A percentile compares a stretch with the other conserved stretches of the same genome.
These are phyloP conservation scores for Serendipita sp. DNA, from an alignment of 768 basidiomycete species.

Conservation along the genomic window DNA sequence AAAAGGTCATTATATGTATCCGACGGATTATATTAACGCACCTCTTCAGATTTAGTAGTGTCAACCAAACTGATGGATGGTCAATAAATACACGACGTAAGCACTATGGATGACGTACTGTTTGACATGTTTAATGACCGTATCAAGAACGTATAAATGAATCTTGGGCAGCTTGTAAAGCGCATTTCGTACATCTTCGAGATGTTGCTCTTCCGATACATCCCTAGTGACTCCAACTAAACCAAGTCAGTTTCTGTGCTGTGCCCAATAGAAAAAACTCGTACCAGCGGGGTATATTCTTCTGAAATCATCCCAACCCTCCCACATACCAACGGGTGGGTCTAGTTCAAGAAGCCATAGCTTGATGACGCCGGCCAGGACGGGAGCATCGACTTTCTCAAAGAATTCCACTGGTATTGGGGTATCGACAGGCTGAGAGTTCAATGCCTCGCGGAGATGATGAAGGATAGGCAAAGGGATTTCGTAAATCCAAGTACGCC, in stretches of 20 bases:
- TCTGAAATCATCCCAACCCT: constrained; percentile 83
- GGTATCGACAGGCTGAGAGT: constrained; percentile 40
- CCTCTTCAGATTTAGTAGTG: constrained; percentile 27
- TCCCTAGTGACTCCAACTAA: constrained; percentile 26
- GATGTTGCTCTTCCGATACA: constrained; percentile 37
- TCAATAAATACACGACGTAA: not conserved
- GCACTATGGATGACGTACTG: constrained; percentile 27
- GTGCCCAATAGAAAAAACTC: constrained; percentile 9
- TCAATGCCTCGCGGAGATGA: constrained; percentile 69
- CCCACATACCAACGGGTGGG: constrained; percentile 69
- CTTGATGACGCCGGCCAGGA: constrained; percentile 72
- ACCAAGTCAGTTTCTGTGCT: not conserved
- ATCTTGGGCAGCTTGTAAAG: constrained; percentile 60
- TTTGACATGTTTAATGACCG: constrained; percentile 58
- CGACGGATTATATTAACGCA: not conserved
- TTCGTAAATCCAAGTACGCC: constrained; percentile 91
- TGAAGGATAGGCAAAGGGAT: constrained; percentile 64
- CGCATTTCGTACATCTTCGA: constrained; percentile 43
- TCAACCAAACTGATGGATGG: constrained; percentile 42
- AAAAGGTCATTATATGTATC: not conserved
- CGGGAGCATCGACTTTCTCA: constrained; percentile 64
- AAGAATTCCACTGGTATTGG: constrained; percentile 36
- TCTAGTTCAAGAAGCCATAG: constrained; percentile 85
- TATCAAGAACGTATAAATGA: constrained; percentile 66
- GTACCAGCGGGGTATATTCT: constrained; percentile 61